Conservation (phyloP, 2,329 filamentous ascomycete species). For the Fusarium ramigenum region DNA sequence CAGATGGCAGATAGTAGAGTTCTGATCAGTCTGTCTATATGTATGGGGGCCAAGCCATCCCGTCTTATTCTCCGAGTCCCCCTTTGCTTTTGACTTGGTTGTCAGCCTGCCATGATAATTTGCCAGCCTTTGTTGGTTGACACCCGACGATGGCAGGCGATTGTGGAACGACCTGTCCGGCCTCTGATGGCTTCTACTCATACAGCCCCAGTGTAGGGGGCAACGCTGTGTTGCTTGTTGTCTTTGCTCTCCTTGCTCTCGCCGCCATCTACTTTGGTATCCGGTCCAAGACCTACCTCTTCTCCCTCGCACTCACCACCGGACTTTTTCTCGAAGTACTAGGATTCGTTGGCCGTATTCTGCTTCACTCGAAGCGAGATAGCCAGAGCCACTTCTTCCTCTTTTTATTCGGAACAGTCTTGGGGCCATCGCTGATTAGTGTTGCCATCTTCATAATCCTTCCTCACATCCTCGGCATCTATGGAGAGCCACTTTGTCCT, state of each 20-base stretch:
- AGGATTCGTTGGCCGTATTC: constrained; percentile 57
- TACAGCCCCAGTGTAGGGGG: constrained; percentile 51
- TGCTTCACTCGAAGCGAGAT: constrained; percentile 50
- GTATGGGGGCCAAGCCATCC: constrained; percentile 39
- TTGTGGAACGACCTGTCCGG: constrained; percentile 50
- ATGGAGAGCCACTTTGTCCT: constrained; percentile 54
- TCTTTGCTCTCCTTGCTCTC: constrained; percentile 54
- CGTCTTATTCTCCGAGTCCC: constrained; percentile 19
- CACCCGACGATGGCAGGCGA: constrained; percentile 47
- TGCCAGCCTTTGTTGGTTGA: constrained; percentile 29
- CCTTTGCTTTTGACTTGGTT: constrained; percentile 17
- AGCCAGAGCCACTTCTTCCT: constrained; percentile 53
- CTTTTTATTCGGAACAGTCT: constrained; percentile 57
- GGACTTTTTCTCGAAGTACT: constrained; percentile 56
- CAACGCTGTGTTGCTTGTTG: constrained; percentile 52
- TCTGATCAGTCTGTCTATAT: constrained; percentile 33
- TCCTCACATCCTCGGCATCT: constrained; percentile 58
- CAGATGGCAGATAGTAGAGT: constrained; percentile 21
- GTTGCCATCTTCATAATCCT: constrained; percentile 56
- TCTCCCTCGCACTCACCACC: constrained; percentile 51
- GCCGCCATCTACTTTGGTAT: constrained; percentile 50
- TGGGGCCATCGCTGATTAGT: constrained; percentile 58
- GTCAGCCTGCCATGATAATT: constrained; percentile 41
- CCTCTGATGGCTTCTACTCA: constrained; percentile 49
- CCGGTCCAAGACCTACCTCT: constrained; percentile 52